Evolutionary conservation across 805 yeast species (phyloP), one percentile per base, ranked within the genome.

Genomic region (Candida sithepensis): DNA sequence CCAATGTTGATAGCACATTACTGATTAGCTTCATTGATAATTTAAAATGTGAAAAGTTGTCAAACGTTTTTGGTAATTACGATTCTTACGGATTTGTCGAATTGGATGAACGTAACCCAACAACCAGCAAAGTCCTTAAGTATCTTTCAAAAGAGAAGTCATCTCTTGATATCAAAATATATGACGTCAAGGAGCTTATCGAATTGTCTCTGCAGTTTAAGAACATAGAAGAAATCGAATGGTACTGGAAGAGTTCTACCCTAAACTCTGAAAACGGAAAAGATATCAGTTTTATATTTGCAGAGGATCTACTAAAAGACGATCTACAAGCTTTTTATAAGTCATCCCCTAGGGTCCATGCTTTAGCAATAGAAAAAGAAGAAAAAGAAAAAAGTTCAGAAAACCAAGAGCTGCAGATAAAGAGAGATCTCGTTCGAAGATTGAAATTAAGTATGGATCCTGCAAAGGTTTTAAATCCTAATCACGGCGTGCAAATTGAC

Each of bases 391-490:
- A 22, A 9, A 19, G 14, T 30, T 20, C 39, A 12, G 36, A 30
- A 30, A 30, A 14, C 16, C 5, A 16, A 12, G 28, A 36, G 4
- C 14, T 18, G 5, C 20, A 20, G 10, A n/a, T 26, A 9, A 43
- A 43, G 8, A 14, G 42, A 18, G 50, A 48, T 23, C 28, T 51
- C n/a, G 4, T 44, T n/a, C 47, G 58, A 33, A 43, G 55, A 13
- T 22, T 52, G 16, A 55, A 53, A 40, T 16, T 53, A 26, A 39
- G 49, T 13, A 10, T 51, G 28, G 58, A 55, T 37, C 56, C 56
- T 4, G 46, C 43, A 32, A 39, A 45, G 18, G 44, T 53, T n/a
- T 44, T 54, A 32, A 54, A 54, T 37, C 55, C 51, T 2, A 44
- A 44, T 28, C n/a, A 3, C 16, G 44, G 32, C 2, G 34, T 42